Evolutionary conservation across 2,329 filamentous ascomycete genomes (phyloP).

Genomic region (Lomentospora prolificans): DNA sequence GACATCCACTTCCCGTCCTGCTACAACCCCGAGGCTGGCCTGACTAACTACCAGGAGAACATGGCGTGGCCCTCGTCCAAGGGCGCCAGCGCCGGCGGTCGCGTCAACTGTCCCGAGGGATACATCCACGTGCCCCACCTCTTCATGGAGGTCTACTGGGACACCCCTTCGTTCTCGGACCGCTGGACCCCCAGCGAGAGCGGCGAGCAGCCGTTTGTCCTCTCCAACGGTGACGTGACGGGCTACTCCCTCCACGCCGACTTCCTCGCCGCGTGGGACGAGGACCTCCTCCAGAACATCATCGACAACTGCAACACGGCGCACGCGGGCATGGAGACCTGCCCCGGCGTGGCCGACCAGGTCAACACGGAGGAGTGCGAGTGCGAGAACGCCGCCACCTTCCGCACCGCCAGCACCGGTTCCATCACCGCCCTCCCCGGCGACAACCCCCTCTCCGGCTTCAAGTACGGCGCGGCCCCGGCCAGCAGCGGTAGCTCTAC

Average conservation of each 20-base stretch:
- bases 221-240: slow-evolving; percentile 59
- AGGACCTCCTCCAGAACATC: slow-evolving; percentile 52
- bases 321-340: slow-evolving; percentile 50
- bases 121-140: slow-evolving; percentile 46
- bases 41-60: slow-evolving; percentile 53
- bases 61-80: slow-evolving; percentile 49
- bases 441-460: slow-evolving; percentile 43
- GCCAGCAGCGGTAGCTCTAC: not conserved
- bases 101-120: slow-evolving; percentile 44
- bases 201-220: slow-evolving; percentile 51
- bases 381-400: slow-evolving; percentile 35
- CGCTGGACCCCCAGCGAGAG: slow-evolving; percentile 46
- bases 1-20: slow-evolving; percentile 66
- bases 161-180: slow-evolving; percentile 41
- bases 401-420: slow-evolving; percentile 32
- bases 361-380: slow-evolving; percentile 43
- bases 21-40: slow-evolving; percentile 55
- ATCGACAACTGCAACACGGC: slow-evolving; percentile 57
- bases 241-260: slow-evolving; percentile 64
- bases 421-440: slow-evolving; percentile 42
- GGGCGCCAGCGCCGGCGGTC: slow-evolving; percentile 32
- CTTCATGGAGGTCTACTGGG: slow-evolving; percentile 52
- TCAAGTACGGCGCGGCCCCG: slow-evolving; percentile 28
- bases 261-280: slow-evolving; percentile 66
- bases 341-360: slow-evolving; percentile 45